Conservation (phyloP, 352 stramenopile genomes). For the Blastocystis sp. region DNA sequence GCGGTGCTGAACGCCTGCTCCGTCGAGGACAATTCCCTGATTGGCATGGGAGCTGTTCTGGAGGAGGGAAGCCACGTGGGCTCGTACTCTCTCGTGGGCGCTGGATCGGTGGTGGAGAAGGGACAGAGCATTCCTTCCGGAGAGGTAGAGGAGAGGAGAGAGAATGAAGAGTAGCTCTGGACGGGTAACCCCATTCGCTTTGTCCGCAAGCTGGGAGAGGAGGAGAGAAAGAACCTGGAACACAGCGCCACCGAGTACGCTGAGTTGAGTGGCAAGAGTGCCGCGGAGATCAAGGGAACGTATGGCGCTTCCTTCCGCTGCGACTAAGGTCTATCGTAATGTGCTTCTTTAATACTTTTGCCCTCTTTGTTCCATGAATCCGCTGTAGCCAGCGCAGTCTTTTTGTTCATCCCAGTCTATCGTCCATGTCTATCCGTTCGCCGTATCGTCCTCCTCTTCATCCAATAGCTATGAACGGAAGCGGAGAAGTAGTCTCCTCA, state of each 20-base stretch:
- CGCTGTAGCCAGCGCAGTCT: not conserved
- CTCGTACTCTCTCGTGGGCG: constrained; percentile 88
- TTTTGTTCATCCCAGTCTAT: not conserved
- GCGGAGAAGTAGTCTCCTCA: no score
- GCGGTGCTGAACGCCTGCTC: constrained; percentile 91
- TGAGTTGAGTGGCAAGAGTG: constrained; percentile 47
- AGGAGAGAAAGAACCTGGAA: constrained; percentile 51
- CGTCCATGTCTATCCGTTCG: not conserved
- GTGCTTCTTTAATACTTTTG: constrained; percentile 51
- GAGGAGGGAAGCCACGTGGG: constrained; percentile 85
- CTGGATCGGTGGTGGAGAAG: constrained; percentile 86
- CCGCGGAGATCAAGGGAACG: constrained; percentile 56
- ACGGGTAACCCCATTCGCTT: constrained; percentile 58
- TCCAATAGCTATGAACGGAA: no score
- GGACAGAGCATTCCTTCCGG: constrained; percentile 82
- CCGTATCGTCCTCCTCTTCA: no score
- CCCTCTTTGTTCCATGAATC: constrained; percentile 31
- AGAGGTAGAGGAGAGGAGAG: constrained; percentile 74
- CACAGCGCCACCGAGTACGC: constrained; percentile 56
- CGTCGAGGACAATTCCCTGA: constrained; percentile 90
- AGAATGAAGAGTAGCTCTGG: constrained; percentile 54
- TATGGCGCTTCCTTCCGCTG: constrained; percentile 55
- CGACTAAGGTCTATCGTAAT: constrained; percentile 65
- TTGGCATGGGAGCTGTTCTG: constrained; percentile 90
- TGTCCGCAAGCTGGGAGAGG: constrained; percentile 58